These are phyloP conservation scores for Tricholoma furcatifolium DNA, from an alignment of 768 basidiomycete genomes.

Conservation along the genomic window DNA sequence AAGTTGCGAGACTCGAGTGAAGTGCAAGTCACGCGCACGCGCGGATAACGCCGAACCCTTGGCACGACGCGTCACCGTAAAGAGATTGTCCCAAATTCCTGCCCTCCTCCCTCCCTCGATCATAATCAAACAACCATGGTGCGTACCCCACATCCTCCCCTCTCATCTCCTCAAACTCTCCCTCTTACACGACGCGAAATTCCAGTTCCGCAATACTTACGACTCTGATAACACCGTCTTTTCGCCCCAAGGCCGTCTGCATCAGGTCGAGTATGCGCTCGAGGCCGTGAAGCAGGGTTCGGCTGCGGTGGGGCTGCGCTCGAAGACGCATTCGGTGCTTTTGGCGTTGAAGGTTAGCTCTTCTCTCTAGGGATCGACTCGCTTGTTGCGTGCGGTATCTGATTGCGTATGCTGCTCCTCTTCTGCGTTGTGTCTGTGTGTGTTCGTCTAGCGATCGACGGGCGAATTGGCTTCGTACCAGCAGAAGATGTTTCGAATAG, in stretches of 20 bases:
- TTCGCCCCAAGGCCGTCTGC: constrained; percentile 93
- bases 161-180: constrained; percentile 21
- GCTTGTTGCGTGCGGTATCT: too few species aligned
- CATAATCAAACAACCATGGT: constrained; percentile 34
- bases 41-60: constrained; percentile 14
- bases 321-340: constrained; percentile 91
- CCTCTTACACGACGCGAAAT: constrained; percentile 9
- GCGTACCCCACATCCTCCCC: constrained; percentile 5
- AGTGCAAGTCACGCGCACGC: constrained; percentile 4
- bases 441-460: constrained; percentile 74
- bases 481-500: constrained; percentile 99
- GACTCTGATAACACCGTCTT: constrained; percentile 99
- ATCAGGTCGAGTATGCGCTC: constrained; percentile 97
- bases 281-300: constrained; percentile 99
- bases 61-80: constrained; percentile 27
- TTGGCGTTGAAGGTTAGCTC: constrained; percentile 83
- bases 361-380: too few species aligned
- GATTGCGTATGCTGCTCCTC: too few species aligned
- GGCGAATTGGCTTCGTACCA: constrained; percentile 99
- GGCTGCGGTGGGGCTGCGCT: constrained; percentile 95
- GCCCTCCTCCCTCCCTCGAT: not conserved
- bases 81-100: not conserved
- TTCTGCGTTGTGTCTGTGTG: too few species aligned
- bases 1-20: too few species aligned
- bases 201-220: constrained; percentile 91